Percentiles rank a stretch among this genome's conserved stretches.
Evolutionary conservation across 352 stramenopile genomes (phyloP).

Genomic region (Globisporangium heterothallicum): DNA sequence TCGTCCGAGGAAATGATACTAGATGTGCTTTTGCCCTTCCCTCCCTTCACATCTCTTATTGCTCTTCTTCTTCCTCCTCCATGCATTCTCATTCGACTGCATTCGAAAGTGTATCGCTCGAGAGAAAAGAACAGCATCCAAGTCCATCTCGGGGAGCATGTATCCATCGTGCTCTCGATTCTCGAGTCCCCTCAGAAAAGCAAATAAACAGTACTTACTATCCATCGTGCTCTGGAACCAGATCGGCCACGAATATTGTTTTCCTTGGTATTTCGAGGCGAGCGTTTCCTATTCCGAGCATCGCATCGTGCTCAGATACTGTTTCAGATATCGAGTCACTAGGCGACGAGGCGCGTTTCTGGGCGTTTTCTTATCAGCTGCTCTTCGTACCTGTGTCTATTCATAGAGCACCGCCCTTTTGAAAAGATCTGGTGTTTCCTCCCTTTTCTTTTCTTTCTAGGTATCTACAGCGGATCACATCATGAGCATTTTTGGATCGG

Average conservation of each 20-base stretch:
- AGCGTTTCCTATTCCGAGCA: background rate
- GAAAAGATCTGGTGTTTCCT: background rate
- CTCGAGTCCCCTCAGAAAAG: no score
- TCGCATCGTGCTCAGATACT: background rate
- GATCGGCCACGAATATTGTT: no score
- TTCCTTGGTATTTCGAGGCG: background rate
- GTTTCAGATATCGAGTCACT: background rate
- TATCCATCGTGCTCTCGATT: no score
- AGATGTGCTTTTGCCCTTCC: background rate
- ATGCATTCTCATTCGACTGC: no score
- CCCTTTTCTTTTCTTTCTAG: background rate
- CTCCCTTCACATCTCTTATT: no score
- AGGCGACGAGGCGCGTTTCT: background rate
- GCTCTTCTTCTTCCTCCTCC: no score
- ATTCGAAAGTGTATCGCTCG: no score
- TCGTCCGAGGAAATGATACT: background rate
- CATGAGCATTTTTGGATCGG: background rate
- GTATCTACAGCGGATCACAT: no score
- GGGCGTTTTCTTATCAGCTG: background rate
- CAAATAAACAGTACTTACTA: no score
- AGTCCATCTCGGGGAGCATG: no score
- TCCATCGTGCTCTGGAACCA: no score
- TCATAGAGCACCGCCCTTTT: background rate
- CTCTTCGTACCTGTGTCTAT: background rate
- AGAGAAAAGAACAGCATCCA: no score